Evolutionary conservation across 83 land plant genomes (phyloP).

Genomic region (Thuja plicata): DNA sequence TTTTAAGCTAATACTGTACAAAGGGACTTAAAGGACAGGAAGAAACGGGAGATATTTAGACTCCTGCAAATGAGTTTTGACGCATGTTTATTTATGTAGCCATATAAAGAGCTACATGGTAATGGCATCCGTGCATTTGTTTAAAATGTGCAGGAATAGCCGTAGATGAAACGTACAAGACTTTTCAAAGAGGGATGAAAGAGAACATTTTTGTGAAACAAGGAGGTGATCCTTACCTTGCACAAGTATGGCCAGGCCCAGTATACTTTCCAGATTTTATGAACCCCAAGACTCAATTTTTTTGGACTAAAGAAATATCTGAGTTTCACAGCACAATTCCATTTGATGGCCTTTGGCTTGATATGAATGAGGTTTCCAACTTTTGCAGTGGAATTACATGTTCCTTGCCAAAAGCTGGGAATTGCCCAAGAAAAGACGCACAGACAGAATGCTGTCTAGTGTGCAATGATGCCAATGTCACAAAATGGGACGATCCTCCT

Average conservation of each 20-base stretch:
- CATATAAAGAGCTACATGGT: not conserved
- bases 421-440: slow-evolving; percentile 23
- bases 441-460: slow-evolving; percentile 32
- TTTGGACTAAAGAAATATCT: slow-evolving; percentile 67
- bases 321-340: slow-evolving; percentile 57
- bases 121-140: not conserved
- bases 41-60: not conserved
- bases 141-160: slow-evolving; percentile 50
- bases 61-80: not conserved
- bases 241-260: slow-evolving; percentile 88
- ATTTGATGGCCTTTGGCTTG: slow-evolving; percentile 92
- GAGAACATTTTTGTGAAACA: slow-evolving; percentile 66
- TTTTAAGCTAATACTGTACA: no score
- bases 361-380: slow-evolving; percentile 94
- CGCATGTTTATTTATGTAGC: not conserved
- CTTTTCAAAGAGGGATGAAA: slow-evolving; percentile 51
- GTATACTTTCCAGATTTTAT: slow-evolving; percentile 88
- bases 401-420: slow-evolving; percentile 20
- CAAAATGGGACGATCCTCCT: slow-evolving; percentile 76
- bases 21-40: no score
- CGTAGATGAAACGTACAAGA: slow-evolving; percentile 41
- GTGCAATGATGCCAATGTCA: slow-evolving; percentile 24
- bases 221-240: slow-evolving; percentile 67
- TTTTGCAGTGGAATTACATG: slow-evolving; percentile 56
- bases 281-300: slow-evolving; percentile 50